phyloP scores from a whole-genome alignment of 192 early-diverging fungal genomes.

The Diversispora epigaea region DNA sequence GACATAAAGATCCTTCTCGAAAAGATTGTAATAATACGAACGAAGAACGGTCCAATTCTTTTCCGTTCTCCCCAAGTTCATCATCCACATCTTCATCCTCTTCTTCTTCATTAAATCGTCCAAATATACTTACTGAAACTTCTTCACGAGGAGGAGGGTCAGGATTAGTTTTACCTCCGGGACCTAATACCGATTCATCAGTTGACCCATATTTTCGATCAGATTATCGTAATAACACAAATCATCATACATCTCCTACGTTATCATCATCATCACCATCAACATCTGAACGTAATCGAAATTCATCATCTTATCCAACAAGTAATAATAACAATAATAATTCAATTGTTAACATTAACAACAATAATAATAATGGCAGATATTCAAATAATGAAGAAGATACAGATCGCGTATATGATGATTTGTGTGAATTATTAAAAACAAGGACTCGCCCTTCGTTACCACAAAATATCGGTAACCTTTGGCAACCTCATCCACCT shows the following conservation, averaged over 20 bases:
- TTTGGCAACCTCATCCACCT: neutral
- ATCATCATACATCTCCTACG: neutral
- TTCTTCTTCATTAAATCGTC: neutral
- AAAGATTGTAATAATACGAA: slow-evolving; percentile 5
- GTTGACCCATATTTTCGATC: slow-evolving; percentile 20
- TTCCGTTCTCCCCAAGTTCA: neutral
- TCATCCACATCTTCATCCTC: neutral
- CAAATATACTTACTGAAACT: slow-evolving; percentile 6
- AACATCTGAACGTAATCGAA: neutral
- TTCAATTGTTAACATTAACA: no score
- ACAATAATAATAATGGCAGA: neutral
- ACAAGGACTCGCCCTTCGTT: slow-evolving; percentile 21
- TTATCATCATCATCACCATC: neutral
- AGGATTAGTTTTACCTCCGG: neutral
- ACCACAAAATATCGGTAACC: neutral
- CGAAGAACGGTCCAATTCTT: neutral
- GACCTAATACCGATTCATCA: slow-evolving; percentile 5
- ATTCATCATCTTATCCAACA: neutral
- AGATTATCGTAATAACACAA: slow-evolving; percentile 23
- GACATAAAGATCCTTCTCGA: neutral
- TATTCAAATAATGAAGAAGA: slow-evolving; percentile 19
- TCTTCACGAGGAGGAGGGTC: neutral
- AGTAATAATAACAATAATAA: neutral
- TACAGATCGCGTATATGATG: slow-evolving; percentile 23
- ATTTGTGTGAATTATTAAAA: slow-evolving; percentile 28